These are phyloP conservation scores for Ceratobasidium sp. DNA, from an alignment of 1,284 basidiomycete species.

Conservation along the genomic window DNA sequence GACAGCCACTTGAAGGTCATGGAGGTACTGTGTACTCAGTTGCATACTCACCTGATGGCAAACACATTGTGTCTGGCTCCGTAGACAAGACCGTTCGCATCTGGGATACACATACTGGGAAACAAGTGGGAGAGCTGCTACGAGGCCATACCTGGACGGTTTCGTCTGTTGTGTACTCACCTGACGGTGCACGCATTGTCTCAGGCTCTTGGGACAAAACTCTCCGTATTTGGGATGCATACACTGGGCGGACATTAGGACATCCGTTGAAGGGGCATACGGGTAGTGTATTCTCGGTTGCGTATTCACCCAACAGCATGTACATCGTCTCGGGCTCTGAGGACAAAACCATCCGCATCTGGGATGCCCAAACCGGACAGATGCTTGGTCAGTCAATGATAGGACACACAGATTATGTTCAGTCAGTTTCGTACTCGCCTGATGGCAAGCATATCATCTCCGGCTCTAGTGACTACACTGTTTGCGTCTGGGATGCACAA, in stretches of 20 bases:
- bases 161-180: too few species aligned
- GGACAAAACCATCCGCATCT: constrained; percentile 27
- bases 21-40: neutral
- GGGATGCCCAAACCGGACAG: constrained; percentile 12
- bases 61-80: neutral
- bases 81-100: neutral
- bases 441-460: neutral
- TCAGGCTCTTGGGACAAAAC: too few species aligned
- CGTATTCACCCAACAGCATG: constrained; percentile 29
- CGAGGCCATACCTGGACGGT: too few species aligned
- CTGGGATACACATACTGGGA: constrained; percentile 7
- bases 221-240: too few species aligned
- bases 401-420: neutral
- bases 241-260: neutral
- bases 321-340: constrained; percentile 11
- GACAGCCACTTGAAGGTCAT: constrained; percentile 7
- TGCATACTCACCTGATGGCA: constrained; percentile 10
- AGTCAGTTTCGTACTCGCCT: neutral
- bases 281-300: neutral
- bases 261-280: neutral
- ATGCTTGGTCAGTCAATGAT: neutral
- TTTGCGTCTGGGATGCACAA: neutral
- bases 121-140: too few species aligned
- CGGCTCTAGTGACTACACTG: neutral
- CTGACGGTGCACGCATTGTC: too few species aligned